Base-by-base conservation (phyloP, 306 rosid genomes). In the Gastrolobium bilobum region DNA sequence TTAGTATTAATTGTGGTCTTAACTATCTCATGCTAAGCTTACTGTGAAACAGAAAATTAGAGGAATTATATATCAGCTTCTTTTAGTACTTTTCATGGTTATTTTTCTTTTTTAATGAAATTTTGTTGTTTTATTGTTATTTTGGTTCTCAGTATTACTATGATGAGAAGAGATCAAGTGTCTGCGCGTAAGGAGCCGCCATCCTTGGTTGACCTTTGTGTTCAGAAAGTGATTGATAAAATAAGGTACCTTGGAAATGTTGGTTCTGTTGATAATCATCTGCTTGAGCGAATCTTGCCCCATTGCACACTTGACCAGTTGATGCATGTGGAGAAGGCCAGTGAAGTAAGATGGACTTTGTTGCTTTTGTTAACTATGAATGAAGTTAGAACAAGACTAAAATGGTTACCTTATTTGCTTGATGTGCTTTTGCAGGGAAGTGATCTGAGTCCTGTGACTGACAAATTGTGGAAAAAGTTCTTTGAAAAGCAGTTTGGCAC, bases 221-320 rank as follows among this genome's bases (percentile, higher is more conserved):
- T 92, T 85, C 75, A 84, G 71, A 87, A 75, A 10, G 83, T 86
- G 26, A 94, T 94, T 40, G 94, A 94, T 74, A 94, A 94, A 68
- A 4, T 92, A 67, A 90, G 93, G 83, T 90, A 88, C 85, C 93
- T 94, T 38, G 98, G 97, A 62, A 82, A 92, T 71, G 97, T 94
- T 88, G 97, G 96, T 9, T 89, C 70, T 73, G 84, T 89, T 4
- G 98, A 92, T 82, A 38, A 46, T 0, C 26, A 94, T 86, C 87
- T 92, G 73, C 94, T 94, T 1, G 91, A 89, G 67, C 84, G 52
- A 71, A 88, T 92, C 38, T 83, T 94, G 75, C 89, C 94, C 2
- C 97, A 94, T 83, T 92, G 97, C 82, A 87, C 91, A 0, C 53
- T 79, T 56, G 93, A 94, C 7, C 92, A 92, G 82, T 83, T 94